Conservation (phyloP, 768 basidiomycete genomes). For the Gymnopilus junonius region DNA sequence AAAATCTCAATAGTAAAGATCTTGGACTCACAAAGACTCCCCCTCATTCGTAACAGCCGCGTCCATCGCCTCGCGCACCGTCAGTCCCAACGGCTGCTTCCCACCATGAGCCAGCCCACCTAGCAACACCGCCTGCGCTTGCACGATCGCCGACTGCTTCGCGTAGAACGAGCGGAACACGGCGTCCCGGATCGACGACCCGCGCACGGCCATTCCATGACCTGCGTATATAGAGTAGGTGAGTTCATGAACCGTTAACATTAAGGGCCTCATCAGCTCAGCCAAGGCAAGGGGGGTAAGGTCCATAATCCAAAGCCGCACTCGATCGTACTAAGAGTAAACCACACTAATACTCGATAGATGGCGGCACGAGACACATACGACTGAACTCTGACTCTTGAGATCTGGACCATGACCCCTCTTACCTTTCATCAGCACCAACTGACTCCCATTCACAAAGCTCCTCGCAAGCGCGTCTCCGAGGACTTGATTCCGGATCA, state of each 20-base stretch:
- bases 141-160: conserved; percentile 21
- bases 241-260: background rate
- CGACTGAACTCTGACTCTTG: background rate
- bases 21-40: conserved; percentile 14
- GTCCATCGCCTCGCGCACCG: conserved; percentile 21
- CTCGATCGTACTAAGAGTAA: too few species aligned
- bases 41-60: conserved; percentile 23
- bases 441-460: conserved; percentile 13
- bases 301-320: background rate
- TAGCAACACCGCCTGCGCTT: conserved; percentile 20
- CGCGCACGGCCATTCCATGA: conserved; percentile 24
- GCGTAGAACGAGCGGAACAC: conserved; percentile 24
- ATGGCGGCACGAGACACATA: background rate
- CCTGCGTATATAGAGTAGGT: conserved; percentile 15
- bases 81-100: conserved; percentile 9
- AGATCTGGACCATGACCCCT: too few species aligned
- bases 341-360: too few species aligned
- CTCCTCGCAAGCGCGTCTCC: conserved; percentile 22
- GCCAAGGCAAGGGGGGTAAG: background rate
- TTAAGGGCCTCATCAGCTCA: too few species aligned
- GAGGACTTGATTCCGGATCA: conserved; percentile 21
- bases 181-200: conserved; percentile 22
- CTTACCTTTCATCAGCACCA: conserved; percentile 14
- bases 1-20: background rate
- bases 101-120: conserved; percentile 8